A percentile compares a stretch with the other conserved stretches of the same genome.
Conservation (phyloP, 768 basidiomycete species). For the Auricularia heimuer region DNA sequence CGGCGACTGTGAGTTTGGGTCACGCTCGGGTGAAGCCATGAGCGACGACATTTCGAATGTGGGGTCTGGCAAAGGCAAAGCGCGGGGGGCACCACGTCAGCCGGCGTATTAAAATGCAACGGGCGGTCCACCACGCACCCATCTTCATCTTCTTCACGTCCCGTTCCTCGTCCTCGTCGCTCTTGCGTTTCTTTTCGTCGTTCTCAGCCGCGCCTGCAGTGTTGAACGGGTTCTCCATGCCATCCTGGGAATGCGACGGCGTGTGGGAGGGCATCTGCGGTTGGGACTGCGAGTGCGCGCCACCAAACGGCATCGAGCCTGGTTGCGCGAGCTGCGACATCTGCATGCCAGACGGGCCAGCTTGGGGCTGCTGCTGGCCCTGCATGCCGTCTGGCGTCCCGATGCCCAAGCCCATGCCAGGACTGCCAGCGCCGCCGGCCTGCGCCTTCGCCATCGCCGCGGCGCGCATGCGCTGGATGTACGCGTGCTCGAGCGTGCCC, state of each 20-base stretch:
- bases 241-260: no score
- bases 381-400: no score
- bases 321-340: not conserved
- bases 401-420: not conserved
- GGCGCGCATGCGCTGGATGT: slow-evolving; percentile 52
- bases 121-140: not conserved
- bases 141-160: slow-evolving; percentile 2
- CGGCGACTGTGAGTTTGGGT: slow-evolving; percentile 32
- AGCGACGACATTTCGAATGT: slow-evolving; percentile 4
- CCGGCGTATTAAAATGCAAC: not conserved
- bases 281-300: not conserved
- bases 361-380: slow-evolving; percentile 1
- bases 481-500: slow-evolving; percentile 62
- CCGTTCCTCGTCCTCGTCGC: not conserved
- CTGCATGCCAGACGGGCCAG: not conserved
- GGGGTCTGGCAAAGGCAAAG: slow-evolving; percentile 13
- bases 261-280: slow-evolving; percentile 1
- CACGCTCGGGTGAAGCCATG: slow-evolving; percentile 28
- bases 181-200: slow-evolving; percentile 3
- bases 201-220: not conserved
- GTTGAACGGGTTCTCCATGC: no score
- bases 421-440: not conserved
- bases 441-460: slow-evolving; percentile 29
- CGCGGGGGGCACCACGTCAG: slow-evolving; percentile 7
- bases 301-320: not conserved